Conservation (phyloP, 192 early-diverging fungal species). For the Lunasporangiospora selenospora region DNA sequence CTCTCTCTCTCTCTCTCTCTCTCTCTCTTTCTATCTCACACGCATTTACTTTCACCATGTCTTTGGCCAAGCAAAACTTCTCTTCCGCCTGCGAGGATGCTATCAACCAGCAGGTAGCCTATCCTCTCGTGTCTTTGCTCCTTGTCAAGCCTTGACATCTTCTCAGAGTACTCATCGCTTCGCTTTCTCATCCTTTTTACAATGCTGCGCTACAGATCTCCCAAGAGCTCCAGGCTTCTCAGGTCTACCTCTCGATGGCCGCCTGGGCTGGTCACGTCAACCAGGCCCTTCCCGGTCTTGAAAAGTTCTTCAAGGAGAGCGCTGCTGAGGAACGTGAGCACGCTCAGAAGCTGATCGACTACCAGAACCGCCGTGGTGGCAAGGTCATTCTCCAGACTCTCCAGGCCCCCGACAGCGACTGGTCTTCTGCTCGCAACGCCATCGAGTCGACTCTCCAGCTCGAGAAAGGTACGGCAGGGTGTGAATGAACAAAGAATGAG, state of each 20-base stretch:
- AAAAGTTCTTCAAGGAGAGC: slow-evolving; percentile 60
- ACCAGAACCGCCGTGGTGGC: slow-evolving; percentile 63
- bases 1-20: background rate
- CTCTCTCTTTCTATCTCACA: background rate
- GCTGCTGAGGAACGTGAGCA: slow-evolving; percentile 57
- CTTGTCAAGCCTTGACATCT: too few relatives aligned
- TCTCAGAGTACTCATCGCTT: too few relatives aligned
- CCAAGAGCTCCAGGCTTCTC: slow-evolving; percentile 65
- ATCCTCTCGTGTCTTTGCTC: too few relatives aligned
- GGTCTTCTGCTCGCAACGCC: slow-evolving; percentile 64
- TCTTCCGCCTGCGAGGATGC: slow-evolving; percentile 56
- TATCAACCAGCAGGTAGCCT: slow-evolving; percentile 59
- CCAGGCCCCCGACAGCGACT: slow-evolving; percentile 59
- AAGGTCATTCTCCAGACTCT: slow-evolving; percentile 57
- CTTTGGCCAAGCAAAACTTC: slow-evolving; percentile 65
- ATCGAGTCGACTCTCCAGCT: slow-evolving; percentile 63
- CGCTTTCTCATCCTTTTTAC: too few relatives aligned
- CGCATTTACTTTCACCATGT: slow-evolving; percentile 13
- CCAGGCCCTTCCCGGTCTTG: slow-evolving; percentile 58
- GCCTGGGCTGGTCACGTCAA: slow-evolving; percentile 56
- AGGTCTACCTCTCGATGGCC: slow-evolving; percentile 61
- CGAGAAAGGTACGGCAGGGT: slow-evolving; percentile 62
- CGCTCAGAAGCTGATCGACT: slow-evolving; percentile 57
- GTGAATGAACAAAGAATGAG: too few relatives aligned
- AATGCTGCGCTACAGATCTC: too few relatives aligned